These are phyloP conservation scores for Primulina eburnea DNA, from an alignment of 257 asterid genomes.

Conservation along the genomic window DNA sequence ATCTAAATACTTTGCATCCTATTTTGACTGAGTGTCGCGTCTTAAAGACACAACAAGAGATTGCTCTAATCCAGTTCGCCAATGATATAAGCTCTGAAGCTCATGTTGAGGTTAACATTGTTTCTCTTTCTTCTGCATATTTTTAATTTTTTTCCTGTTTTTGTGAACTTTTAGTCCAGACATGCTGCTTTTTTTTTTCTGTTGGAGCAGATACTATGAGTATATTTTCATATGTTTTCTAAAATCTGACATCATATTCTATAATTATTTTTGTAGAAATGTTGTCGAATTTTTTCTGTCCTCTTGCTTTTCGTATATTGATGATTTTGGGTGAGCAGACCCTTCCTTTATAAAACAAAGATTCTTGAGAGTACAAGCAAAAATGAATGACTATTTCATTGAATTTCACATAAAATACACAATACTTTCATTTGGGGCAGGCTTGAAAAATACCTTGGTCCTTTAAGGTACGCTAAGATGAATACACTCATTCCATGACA, in stretches of 20 bases:
- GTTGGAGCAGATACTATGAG: too few species aligned
- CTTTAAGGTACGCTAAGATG: too few species aligned
- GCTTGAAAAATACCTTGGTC: too few species aligned
- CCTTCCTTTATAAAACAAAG: too few species aligned
- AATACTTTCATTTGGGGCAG: too few species aligned
- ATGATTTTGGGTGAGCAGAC: background rate
- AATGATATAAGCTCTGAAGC: slow-evolving; percentile 99
- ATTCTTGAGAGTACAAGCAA: too few species aligned
- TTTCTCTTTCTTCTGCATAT: slow-evolving; percentile 17
- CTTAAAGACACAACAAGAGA: slow-evolving; percentile 67
- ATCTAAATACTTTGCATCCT: slow-evolving; percentile 72
- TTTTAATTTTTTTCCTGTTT: background rate
- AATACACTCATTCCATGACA: too few species aligned
- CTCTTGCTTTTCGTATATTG: background rate
- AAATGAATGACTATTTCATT: too few species aligned
- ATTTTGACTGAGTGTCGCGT: slow-evolving; percentile 96
- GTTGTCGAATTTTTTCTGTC: background rate
- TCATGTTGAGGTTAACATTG: slow-evolving; percentile 76
- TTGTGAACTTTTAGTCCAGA: background rate
- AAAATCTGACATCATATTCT: slow-evolving; percentile 12
- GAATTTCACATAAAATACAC: too few species aligned
- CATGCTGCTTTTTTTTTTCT: slow-evolving; percentile 11
- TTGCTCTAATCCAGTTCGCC: slow-evolving; percentile 85
- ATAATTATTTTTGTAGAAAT: slow-evolving; percentile 10
- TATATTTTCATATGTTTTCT: background rate